Base-by-base conservation (phyloP, 306 rosid species). In the Coriaria nepalensis region DNA sequence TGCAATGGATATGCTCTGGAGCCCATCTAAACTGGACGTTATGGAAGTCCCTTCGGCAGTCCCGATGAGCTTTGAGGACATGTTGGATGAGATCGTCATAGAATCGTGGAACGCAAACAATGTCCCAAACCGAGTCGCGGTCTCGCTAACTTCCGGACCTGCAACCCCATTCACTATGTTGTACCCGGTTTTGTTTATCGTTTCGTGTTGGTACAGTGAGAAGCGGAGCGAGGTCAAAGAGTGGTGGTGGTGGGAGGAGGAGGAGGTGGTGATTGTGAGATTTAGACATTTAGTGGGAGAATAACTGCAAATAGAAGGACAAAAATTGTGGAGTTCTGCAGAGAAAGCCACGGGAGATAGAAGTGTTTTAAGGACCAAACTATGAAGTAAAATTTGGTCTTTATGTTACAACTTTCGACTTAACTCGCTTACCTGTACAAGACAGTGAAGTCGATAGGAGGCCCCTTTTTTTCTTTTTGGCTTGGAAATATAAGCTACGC, bases 141-240 rank as follows among this genome's bases (percentile, higher is more conserved):
- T 78, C 57, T 72, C 60, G 43, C 73, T 56, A 3, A 49, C 35
- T 11, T 49, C 67, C 2, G 70, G 43, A 12, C 74, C 78, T 9
- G 68, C 35, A 8, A 79, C 55, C 0, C 96, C 96, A 2, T 57
- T 56, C 43, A 77, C 93, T 40, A 77, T 73, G 46, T 63, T 49
- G 45, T 74, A 82, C 0, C 81, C 90, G 9, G 90, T 86, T 73
- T 61, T 82, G 78, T 79, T 86, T 40, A 70, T 43, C 33, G 90
- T 82, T 48, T 82, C 90, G 0, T 82, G 96, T 57, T 79, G 90
- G 20, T 40, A 86, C 11, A 86, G 68, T 0, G 90, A 12, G 54
- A 86, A 77, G 57, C 77, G 94, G 53, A 82, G 68, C 51, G 94
- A 72, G 45, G 75, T 77, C 37, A 70, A 50, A 43, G 65, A 65